Base-by-base conservation (phyloP, 106 monocot genomes). In the Vanilla planifolia region DNA sequence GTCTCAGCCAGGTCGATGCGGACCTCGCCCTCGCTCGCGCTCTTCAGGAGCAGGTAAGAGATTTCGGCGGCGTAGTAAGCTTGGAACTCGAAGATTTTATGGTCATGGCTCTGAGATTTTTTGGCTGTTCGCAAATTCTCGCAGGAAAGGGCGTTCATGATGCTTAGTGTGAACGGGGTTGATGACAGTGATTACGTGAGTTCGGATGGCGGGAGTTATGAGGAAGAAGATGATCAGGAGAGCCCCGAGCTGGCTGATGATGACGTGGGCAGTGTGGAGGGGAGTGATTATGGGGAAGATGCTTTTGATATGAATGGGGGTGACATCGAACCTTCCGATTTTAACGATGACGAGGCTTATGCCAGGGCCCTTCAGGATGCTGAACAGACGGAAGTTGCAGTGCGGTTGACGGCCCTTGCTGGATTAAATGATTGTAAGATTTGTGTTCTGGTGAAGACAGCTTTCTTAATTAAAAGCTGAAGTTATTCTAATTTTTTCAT, bases 91-190 rank as follows among this genome's bases (percentile, higher is more conserved):
- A 42, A 32, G 23, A n/a, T 24, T 28, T 21, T 27, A 19, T 53
- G 15, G 47, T 29, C 41, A 48, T 61, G 61, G 16, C 17, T 67
- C 41, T 65, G 25, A 41, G 3, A 2, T 8, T 28, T 32, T 41
- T 48, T 13, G 25, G 21, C 43, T 36, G 17, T 60, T 63, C 19
- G 32, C 14, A 37, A 40, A 44, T 59, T 29, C 23, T 47, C 42
- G 32, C 79, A 98, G 96, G 96, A 98, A 73, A 73, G 91, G 71
- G 96, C 96, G 57, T 98, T 91, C 73, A 79, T 87, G 96, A 85
- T 98, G 87, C 74, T 98, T 53, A 71, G 76, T 24, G 81, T 83
- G 86, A 67, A 70, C 14, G 78, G 61, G 6, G 76, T 51, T 3
- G 70, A 73, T 4, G 79, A 43, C 6, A 72, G 76, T 40, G 71